Evolutionary conservation across 176 grass and related monocot genomes (phyloP).

Genomic region (Avena atlantica): DNA sequence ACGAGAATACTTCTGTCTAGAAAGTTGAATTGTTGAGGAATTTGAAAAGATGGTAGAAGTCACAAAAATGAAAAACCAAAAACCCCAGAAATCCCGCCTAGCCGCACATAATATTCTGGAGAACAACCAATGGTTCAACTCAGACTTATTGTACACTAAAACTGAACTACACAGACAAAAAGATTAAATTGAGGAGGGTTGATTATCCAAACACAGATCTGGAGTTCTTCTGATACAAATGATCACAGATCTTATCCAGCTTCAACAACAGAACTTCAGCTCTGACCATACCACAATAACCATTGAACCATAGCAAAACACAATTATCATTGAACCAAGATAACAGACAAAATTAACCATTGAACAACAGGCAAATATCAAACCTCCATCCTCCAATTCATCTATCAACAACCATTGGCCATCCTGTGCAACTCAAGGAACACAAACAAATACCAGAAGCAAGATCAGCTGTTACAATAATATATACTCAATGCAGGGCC

Average conservation of each 20-base stretch:
- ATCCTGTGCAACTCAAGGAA: background rate
- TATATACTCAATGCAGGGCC: background rate
- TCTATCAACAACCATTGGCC: background rate
- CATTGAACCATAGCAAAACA: background rate
- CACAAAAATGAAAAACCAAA: background rate
- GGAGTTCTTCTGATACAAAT: background rate
- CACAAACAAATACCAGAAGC: constrained; percentile 1
- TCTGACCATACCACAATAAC: background rate
- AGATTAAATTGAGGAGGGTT: background rate
- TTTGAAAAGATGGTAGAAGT: background rate
- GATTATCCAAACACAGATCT: background rate
- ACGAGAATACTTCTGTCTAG: background rate
- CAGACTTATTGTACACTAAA: background rate
- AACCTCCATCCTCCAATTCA: constrained; percentile 1
- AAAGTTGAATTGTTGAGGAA: background rate
- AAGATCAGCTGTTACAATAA: background rate
- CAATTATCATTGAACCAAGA: background rate
- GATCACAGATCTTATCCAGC: background rate
- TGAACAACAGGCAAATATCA: background rate
- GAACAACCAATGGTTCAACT: background rate
- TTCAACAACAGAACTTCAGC: background rate
- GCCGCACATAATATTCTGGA: background rate
- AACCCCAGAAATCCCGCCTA: background rate
- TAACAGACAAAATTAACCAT: background rate
- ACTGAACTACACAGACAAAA: background rate